Evolutionary conservation across 2,329 filamentous ascomycete species (phyloP).

Genomic region (Chaetoscypha palmicola): DNA sequence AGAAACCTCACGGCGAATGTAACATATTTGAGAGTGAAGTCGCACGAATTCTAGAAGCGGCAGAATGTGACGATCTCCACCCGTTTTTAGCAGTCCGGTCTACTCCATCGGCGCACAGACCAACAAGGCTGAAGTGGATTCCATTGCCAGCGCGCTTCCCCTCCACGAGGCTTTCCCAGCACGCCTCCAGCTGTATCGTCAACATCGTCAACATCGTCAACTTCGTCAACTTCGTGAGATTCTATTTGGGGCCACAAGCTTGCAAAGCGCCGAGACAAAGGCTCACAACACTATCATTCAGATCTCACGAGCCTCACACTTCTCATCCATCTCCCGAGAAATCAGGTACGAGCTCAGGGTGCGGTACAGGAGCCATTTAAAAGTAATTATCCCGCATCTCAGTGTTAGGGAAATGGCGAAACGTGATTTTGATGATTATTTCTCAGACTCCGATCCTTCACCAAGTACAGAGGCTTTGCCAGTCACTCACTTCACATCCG

Average conservation of each 20-base stretch:
- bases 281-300: no score
- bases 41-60: not conserved
- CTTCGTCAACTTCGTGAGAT: no score
- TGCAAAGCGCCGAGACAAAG: no score
- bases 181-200: no score
- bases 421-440: conserved; percentile 48
- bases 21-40: not conserved
- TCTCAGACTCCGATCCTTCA: conserved; percentile 30
- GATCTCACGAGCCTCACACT: no score
- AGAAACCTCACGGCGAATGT: not conserved
- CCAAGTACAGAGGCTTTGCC: conserved; percentile 19
- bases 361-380: conserved; percentile 11
- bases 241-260: no score
- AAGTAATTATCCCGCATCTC: conserved; percentile 33
- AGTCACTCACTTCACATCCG: conserved; percentile 21
- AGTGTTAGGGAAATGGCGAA: conserved; percentile 46
- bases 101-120: not conserved
- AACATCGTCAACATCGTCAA: no score
- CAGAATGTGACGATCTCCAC: not conserved
- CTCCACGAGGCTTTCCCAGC: not conserved
- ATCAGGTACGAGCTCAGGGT: no score
- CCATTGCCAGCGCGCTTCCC: not conserved
- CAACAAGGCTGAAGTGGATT: conserved; percentile 1
- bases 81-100: not conserved
- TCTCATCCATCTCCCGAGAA: no score